Evolutionary conservation across 805 yeast species (phyloP), one percentile per base, ranked within the genome.

Genomic region (Candida quercuum): DNA sequence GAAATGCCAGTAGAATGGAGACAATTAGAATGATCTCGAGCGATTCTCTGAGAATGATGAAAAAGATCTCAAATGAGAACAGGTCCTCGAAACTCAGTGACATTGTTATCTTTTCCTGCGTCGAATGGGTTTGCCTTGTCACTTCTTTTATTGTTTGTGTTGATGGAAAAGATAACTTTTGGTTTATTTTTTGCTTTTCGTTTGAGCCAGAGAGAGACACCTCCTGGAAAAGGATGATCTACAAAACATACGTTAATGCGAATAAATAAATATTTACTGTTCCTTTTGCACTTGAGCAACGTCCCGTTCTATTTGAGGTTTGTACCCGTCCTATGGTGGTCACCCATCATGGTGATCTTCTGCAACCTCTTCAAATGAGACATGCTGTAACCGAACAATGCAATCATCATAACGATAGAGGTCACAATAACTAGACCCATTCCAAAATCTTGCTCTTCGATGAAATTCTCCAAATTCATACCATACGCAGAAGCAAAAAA

Each of bases 381-480:
- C 18, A 82, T 63, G 25, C 87, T 74, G 36, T 68, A 60, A 5
- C 59, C 54, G 37, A 86, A 74, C 10, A 88, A 63, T 6, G 64
- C 46, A 1, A 69, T 39, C 9, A 74, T 52, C 3, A 78, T 63
- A 0, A 81, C 64, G 2, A 67, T 42, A 0, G 68, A 64, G 3
- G 60, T 15, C 1, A 51, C 43, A 1, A 69, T 57, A 6, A 81
- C 72, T 1, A 77, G 56, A 4, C 58, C 56, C 54, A 87, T 85
- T 23, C 96, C 96, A 45, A 72, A 70, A 38, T 74, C 72, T 2
- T 78, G 65, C 39, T 88, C 95, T 57, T 93, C 99, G 17, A 93
- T 80, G 54, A 85, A 88, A 61, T 91, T 93, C 53, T 84, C 86
- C 57, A 93, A 66, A 60, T 93, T 93, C 99, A 93, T 93, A 25